phyloP scores from a whole-genome alignment of 2,329 filamentous ascomycete genomes.

The Cladophialophora carrionii region DNA sequence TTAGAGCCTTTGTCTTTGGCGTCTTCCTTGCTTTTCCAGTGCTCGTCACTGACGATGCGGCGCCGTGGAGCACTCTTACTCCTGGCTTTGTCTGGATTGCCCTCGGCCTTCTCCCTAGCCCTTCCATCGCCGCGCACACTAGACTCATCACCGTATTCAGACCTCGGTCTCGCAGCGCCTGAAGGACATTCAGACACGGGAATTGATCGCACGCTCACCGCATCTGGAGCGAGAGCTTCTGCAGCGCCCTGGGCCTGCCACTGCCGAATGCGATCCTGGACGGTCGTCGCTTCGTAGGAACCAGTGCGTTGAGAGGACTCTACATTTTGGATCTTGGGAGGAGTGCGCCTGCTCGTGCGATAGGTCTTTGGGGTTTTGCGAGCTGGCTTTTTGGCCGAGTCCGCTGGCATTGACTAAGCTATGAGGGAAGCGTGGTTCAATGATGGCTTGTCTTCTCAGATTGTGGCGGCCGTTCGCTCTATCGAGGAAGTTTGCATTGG shows the following conservation, averaged over 20 bases:
- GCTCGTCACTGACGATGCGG: constrained; percentile 87
- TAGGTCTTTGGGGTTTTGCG: constrained; percentile 32
- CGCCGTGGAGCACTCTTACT: constrained; percentile 75
- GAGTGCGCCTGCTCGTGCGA: constrained; percentile 14
- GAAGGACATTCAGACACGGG: constrained; percentile 33
- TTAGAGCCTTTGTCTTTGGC: constrained; percentile 16
- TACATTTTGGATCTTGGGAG: constrained; percentile 32
- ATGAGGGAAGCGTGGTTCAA: constrained; percentile 1
- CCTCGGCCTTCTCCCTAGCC: constrained; percentile 27
- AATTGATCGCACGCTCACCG: constrained; percentile 35
- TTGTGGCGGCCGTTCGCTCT: constrained; percentile 22
- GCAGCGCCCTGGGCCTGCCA: constrained; percentile 81
- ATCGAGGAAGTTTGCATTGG: constrained; percentile 9
- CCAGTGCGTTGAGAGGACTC: constrained; percentile 42
- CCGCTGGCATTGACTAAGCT: constrained; percentile 44
- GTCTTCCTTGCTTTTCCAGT: constrained; percentile 65
- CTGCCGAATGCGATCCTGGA: constrained; percentile 76
- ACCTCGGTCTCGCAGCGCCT: constrained; percentile 19
- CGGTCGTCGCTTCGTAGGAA: constrained; percentile 65
- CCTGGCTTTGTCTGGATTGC: constrained; percentile 40
- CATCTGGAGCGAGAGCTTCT: constrained; percentile 35
- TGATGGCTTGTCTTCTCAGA: neutral
- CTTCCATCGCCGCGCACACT: constrained; percentile 23
- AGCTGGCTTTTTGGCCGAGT: constrained; percentile 42
- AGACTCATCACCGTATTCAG: constrained; percentile 25